Evolutionary conservation across 2,329 filamentous ascomycete genomes (phyloP).

Genomic region (Eurotiales sp.): DNA sequence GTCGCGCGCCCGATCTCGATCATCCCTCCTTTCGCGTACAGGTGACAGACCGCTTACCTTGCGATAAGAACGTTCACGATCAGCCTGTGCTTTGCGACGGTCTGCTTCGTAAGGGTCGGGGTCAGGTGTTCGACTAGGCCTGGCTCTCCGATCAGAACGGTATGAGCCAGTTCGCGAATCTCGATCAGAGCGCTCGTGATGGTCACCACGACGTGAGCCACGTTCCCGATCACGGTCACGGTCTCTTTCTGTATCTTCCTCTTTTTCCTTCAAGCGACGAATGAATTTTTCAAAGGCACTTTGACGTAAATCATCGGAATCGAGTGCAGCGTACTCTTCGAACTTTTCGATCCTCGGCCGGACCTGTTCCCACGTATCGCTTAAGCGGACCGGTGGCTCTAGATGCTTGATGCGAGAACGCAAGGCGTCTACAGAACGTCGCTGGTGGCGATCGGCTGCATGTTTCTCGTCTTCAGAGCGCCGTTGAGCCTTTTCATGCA

Average conservation of each 20-base stretch:
- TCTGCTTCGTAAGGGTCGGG: constrained; percentile 93
- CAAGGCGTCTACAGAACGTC: constrained; percentile 77
- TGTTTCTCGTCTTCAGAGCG: constrained; percentile 80
- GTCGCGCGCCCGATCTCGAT: constrained; percentile 36
- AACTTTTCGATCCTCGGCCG: constrained; percentile 72
- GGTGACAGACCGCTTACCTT: constrained; percentile 66
- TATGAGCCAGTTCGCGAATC: constrained; percentile 14
- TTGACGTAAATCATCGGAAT: constrained; percentile 76
- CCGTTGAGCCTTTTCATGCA: constrained; percentile 80
- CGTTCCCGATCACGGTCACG: constrained; percentile 49
- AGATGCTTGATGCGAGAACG: constrained; percentile 84
- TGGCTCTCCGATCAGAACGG: constrained; percentile 32
- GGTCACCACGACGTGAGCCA: constrained; percentile 49
- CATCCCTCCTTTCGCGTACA: constrained; percentile 34
- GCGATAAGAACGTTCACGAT: constrained; percentile 89
- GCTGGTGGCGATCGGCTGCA: constrained; percentile 77
- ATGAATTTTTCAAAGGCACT: constrained; percentile 89
- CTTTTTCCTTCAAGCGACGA: constrained; percentile 84
- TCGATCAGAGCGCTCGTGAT: constrained; percentile 13
- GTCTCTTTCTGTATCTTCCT: constrained; percentile 70
- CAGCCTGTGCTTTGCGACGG: constrained; percentile 85
- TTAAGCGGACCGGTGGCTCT: constrained; percentile 72
- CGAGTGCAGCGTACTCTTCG: constrained; percentile 78
- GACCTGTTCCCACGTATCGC: constrained; percentile 87
- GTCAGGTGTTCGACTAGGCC: constrained; percentile 84